Evolutionary conservation across 2,329 filamentous ascomycete species (phyloP).

Genomic region (Botrytis deweyae): DNA sequence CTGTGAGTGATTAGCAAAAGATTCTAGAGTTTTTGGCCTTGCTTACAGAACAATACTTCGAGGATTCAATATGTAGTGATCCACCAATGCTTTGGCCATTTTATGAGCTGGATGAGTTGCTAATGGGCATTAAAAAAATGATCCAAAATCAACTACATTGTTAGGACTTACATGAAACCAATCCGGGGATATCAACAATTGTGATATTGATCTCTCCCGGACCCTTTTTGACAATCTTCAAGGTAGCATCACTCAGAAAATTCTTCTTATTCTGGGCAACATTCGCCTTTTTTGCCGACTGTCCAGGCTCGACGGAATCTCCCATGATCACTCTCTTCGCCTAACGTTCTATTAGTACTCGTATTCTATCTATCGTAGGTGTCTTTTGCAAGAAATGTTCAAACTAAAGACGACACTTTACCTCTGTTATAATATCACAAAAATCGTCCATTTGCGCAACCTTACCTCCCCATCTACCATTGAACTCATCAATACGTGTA

Average conservation of each 20-base stretch:
- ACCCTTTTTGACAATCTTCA: slow-evolving; percentile 24
- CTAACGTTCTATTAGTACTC: background rate
- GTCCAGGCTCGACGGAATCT: background rate
- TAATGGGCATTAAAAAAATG: background rate
- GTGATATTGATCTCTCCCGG: slow-evolving; percentile 28
- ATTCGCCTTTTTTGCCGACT: background rate
- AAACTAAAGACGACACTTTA: background rate
- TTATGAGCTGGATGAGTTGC: slow-evolving; percentile 20
- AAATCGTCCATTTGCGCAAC: background rate
- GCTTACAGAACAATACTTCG: slow-evolving; percentile 45
- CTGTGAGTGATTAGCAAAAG: slow-evolving; percentile 30
- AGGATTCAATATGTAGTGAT: slow-evolving; percentile 42
- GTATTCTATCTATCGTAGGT: too few relatives aligned
- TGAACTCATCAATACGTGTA: background rate
- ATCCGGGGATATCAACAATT: slow-evolving; percentile 36
- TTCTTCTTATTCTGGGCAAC: background rate
- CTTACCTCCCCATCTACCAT: background rate
- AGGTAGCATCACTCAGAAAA: background rate
- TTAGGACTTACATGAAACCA: slow-evolving; percentile 29
- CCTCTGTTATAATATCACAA: background rate
- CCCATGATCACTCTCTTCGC: slow-evolving; percentile 7
- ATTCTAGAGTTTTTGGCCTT: background rate
- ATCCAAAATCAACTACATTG: background rate
- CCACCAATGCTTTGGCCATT: slow-evolving; percentile 28
- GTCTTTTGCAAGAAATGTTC: too few relatives aligned